These are phyloP conservation scores for Drechslerella coelobrocha DNA, from an alignment of 2,329 filamentous ascomycete species.

Conservation along the genomic window DNA sequence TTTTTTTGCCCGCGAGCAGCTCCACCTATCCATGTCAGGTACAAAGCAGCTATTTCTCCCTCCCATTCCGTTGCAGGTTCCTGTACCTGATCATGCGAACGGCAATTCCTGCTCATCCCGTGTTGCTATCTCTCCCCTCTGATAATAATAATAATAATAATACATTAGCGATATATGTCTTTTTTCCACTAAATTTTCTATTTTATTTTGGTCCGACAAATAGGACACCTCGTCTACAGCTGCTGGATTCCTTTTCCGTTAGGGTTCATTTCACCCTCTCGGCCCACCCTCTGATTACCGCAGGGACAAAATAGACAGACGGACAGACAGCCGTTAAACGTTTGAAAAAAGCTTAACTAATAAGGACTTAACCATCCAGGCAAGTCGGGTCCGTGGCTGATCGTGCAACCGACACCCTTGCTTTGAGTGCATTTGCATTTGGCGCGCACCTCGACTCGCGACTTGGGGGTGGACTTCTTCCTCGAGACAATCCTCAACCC, in stretches of 20 bases:
- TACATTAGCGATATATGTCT: too few relatives aligned
- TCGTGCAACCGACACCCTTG: background rate
- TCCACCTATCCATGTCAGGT: constrained; percentile 45
- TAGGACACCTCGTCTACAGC: too few relatives aligned
- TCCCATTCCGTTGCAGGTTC: constrained; percentile 21
- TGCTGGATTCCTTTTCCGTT: background rate
- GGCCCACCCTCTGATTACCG: background rate
- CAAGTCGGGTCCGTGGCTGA: background rate
- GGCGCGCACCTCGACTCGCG: too few relatives aligned
- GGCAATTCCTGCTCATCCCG: background rate
- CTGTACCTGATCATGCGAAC: constrained; percentile 40
- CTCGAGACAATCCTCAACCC: constrained; percentile 4
- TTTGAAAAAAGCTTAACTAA: background rate
- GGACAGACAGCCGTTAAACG: too few relatives aligned
- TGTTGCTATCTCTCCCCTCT: constrained; percentile 5
- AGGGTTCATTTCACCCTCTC: background rate
- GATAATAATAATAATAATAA: too few relatives aligned
- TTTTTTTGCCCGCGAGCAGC: constrained; percentile 19
- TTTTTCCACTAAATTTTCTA: too few relatives aligned
- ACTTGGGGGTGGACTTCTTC: background rate
- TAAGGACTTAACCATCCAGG: background rate
- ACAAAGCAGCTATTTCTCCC: constrained; percentile 13
- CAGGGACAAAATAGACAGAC: background rate
- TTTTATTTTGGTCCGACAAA: too few relatives aligned
- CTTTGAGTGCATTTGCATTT: background rate